Evolutionary conservation across 768 basidiomycete genomes (phyloP).

Genomic region (Lentinula aciculospora): DNA sequence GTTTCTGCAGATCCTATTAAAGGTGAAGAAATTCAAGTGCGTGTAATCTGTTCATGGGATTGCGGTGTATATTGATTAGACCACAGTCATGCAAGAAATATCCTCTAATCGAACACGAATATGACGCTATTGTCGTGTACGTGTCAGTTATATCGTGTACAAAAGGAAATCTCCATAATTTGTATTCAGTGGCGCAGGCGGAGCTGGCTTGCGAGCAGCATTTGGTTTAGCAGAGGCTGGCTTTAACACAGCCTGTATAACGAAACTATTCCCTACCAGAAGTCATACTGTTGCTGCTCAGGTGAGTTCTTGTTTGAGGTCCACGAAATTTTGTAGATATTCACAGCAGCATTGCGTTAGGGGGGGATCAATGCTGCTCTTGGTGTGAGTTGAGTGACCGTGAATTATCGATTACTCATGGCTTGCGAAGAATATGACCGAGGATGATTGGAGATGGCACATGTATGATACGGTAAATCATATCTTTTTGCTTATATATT

Average conservation of each 20-base stretch:
- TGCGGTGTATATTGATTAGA: constrained; percentile 35
- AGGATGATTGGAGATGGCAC: constrained; percentile 99
- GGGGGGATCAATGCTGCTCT: constrained; percentile 98
- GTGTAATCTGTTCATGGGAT: constrained; percentile 11
- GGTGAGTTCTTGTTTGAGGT: constrained; percentile 32
- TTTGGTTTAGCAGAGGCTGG: constrained; percentile 98
- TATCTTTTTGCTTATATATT: not conserved
- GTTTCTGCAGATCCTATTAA: constrained; percentile 69
- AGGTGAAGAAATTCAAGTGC: constrained; percentile 77
- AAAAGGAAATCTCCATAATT: not conserved
- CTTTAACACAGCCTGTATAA: constrained; percentile 98
- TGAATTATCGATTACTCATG: not conserved
- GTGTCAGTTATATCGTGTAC: constrained; percentile 27
- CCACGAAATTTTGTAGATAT: not conserved
- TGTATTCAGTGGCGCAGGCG: constrained; percentile 80
- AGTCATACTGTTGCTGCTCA: constrained; percentile 99
- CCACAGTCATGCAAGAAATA: constrained; percentile 51
- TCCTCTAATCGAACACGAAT: constrained; percentile 97
- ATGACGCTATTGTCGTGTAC: constrained; percentile 97
- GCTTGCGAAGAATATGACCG: constrained; percentile 83
- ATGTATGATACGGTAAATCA: constrained; percentile 88
- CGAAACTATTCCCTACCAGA: constrained; percentile 97
- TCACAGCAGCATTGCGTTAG: constrained; percentile 28
- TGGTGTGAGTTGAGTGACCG: constrained; percentile 50
- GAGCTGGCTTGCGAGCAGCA: constrained; percentile 95